These are phyloP conservation scores for Plasmodium coatneyi DNA, from an alignment of 169 alveolate genomes.

Conservation along the genomic window DNA sequence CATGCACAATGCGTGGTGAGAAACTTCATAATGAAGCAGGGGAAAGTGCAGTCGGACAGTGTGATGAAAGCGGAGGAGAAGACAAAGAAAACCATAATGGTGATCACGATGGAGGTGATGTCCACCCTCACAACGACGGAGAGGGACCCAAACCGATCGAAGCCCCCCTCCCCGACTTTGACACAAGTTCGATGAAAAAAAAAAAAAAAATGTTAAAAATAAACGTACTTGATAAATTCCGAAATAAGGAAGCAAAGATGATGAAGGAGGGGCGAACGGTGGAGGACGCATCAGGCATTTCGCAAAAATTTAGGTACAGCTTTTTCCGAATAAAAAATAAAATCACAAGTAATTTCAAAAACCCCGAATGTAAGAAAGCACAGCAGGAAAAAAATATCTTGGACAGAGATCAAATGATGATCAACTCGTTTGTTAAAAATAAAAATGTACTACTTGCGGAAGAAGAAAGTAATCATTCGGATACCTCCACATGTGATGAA, in stretches of 20 bases:
- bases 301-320: conserved; percentile 62
- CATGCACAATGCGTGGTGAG: not conserved
- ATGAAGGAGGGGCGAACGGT: not conserved
- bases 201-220: conserved; percentile 28
- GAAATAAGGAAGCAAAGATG: conserved; percentile 2
- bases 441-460: conserved; percentile 28
- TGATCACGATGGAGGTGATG: not conserved
- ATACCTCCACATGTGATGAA: conserved; percentile 21
- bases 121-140: not conserved
- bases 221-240: conserved; percentile 15
- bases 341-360: conserved; percentile 33
- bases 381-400: conserved; percentile 12
- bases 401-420: conserved; percentile 44
- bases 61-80: not conserved
- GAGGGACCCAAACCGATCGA: not conserved
- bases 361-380: conserved; percentile 12
- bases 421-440: conserved; percentile 44
- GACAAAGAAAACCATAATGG: not conserved
- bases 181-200: not conserved
- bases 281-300: conserved; percentile 20
- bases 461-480: conserved; percentile 12
- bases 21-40: not conserved
- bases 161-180: not conserved
- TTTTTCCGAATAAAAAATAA: conserved; percentile 63
- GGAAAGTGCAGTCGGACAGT: not conserved